Base-by-base conservation (phyloP, 306 rosid genomes). In the Morella rubra region DNA sequence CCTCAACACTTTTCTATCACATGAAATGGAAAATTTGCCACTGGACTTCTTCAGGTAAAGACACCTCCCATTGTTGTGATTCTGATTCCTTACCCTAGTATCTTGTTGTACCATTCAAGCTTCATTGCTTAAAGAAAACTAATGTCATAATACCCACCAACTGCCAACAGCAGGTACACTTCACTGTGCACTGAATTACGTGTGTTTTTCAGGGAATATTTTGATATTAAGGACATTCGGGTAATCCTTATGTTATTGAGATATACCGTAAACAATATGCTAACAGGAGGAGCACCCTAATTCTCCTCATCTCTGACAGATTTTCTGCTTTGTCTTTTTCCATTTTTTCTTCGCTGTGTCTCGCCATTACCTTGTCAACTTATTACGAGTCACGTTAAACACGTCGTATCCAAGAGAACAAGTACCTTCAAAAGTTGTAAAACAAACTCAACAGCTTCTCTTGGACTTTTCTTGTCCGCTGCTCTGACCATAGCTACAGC, bases 361-460 rank as follows among this genome's bases (percentile, higher is more conserved):
- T 32, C 2, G 37, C 37, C 37, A 32, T 32, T 32, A 32, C 37
- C 37, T 32, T 66, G 16, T 42, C 50, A 72, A 13, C 54, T 41
- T 45, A 68, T 46, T 14, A 40, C 61, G 12, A 14, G 40, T 58
- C 69, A 77, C 53, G 73, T 24, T 67, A 46, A 32, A 27, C 68
- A 70, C 37, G 61, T 32, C 74, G 47, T 24, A 19, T 22, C 32
- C 40, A 54, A 56, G 42, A 79, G 44, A 71, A 51, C 60, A 65
- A 59, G 27, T 75, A 92, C 99, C 99, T 95, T 92, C 79, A 95
- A 74, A 52, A 95, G 90, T 77, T 92, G 99, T 87, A 92, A 85
- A 77, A 95, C 89, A 86, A 95, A 95, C 79, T 95, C 99, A 5
- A 92, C 90, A 50, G 99, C 97, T 85, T 95, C 99, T 79, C 93